A percentile compares a stretch with the other conserved stretches of the same genome.
phyloP scores from a whole-genome alignment of 2,329 filamentous ascomycete genomes.

The Curvularia sp. region DNA sequence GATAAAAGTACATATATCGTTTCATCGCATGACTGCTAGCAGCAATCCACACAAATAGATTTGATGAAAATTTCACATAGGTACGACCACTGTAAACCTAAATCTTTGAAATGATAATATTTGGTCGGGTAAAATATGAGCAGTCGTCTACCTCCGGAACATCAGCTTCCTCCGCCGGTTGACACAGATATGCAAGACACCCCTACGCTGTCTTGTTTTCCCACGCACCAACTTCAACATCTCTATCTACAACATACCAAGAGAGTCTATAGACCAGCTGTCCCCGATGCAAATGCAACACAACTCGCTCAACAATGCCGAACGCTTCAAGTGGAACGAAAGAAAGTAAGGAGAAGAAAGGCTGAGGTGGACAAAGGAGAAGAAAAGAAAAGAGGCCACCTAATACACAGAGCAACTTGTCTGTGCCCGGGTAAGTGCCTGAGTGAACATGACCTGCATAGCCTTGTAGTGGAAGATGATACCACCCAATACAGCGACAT shows the following conservation, averaged over 20 bases:
- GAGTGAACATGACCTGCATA: slow-evolving; percentile 92
- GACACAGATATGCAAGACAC: not conserved
- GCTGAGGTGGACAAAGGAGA: not conserved
- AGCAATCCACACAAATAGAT: not conserved
- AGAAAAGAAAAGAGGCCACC: not conserved
- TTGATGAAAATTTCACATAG: not conserved
- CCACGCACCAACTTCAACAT: not conserved
- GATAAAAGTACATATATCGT: not conserved
- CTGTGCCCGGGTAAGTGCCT: slow-evolving; percentile 51
- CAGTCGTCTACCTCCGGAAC: not conserved
- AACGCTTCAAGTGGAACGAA: slow-evolving; percentile 5
- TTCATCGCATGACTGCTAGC: not conserved
- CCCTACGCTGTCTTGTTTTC: not conserved
- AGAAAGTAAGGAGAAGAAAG: not conserved
- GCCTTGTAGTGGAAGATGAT: slow-evolving; percentile 97
- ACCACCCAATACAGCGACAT: slow-evolving; percentile 89
- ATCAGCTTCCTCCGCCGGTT: not conserved
- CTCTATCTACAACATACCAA: not conserved
- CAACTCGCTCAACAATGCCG: slow-evolving; percentile 11
- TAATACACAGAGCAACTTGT: slow-evolving; percentile 45
- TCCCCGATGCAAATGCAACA: slow-evolving; percentile 10
- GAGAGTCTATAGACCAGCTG: slow-evolving; percentile 1
- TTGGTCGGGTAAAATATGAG: not conserved
- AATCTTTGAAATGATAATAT: not conserved
- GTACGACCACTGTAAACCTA: not conserved